Base-by-base conservation (phyloP, 2,329 filamentous ascomycete species). In the Phialemonium atrogriseum region DNA sequence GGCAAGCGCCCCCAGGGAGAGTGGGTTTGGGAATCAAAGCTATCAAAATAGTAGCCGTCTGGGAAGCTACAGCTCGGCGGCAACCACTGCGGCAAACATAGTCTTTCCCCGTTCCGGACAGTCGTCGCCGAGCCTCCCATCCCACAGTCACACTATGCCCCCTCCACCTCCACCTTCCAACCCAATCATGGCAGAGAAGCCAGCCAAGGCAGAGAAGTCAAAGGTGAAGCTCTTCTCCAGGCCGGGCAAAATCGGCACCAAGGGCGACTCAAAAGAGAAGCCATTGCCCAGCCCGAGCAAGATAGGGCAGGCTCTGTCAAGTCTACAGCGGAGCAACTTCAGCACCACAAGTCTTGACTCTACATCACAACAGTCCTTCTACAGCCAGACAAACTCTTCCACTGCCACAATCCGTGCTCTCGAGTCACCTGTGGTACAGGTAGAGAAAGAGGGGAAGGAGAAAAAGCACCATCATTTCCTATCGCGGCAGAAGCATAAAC, bases 201-300 rank as follows among this genome's bases (percentile, higher is more conserved):
- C 70, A 14, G 47, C 53, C 19, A 73, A 74, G 45, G 64, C 72
- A 17, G 79, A 84, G 46, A 84, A 84, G 55, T 77, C 77, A 39
- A 87, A 86, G 58, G 81, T 84, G 52, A 89, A 89, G 61, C 66
- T 89, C 17, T 88, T 88, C 51, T 84, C 80, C 6, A 73, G 84
- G 30, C 82, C 82, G 1, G 80, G 81, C 48, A 86, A 80, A 57
- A 83, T 86, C 45, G 71, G 73, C 30, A 75, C 77, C 35, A 85
- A 82, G 51, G 70, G 75, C 21, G 80, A 85, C 8, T 43, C 66
- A 6, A 80, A 76, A 47, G 68, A 79, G 12, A 79, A 80, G 42
- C 70, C 78, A 2, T 54, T 84, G 15, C 80, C 82, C 1, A 87
- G 82, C 40, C 84, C 84, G 2, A 75, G 76, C 42, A 83, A 81